These are phyloP conservation scores for Tetraselmis chui DNA, from an alignment of 139 green algal species.

Conservation along the genomic window DNA sequence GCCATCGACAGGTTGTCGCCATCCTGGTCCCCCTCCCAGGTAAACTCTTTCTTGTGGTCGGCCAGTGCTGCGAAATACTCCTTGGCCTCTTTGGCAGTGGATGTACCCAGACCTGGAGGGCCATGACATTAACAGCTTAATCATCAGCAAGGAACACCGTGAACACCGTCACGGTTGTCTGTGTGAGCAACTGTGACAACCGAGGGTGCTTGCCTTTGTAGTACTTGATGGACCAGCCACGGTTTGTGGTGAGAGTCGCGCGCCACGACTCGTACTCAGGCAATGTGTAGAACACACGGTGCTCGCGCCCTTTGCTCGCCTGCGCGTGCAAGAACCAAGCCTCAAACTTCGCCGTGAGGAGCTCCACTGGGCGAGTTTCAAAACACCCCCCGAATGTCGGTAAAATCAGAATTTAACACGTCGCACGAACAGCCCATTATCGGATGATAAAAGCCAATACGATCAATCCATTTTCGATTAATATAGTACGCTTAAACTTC, in stretches of 20 bases:
- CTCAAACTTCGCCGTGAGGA: no score
- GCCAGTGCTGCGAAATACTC: constrained; percentile 92
- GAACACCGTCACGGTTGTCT: not conserved
- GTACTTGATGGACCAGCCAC: constrained; percentile 97
- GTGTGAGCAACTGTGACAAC: no score
- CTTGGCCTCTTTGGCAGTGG: constrained; percentile 83
- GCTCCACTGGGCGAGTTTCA: no score
- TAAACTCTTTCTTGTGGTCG: constrained; percentile 80
- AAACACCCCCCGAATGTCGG: no score
- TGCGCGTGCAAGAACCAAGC: constrained; percentile 18
- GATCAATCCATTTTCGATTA: no score
- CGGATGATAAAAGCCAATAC: no score
- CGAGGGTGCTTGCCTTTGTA: constrained; percentile 96
- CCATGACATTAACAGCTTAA: not conserved
- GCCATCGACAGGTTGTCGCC: constrained; percentile 87
- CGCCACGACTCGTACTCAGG: constrained; percentile 98
- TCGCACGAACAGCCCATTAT: no score
- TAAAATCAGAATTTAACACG: no score
- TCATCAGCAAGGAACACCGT: not conserved
- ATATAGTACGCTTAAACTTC: no score
- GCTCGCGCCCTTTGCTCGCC: constrained; percentile 74
- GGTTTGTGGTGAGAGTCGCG: constrained; percentile 41
- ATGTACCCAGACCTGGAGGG: constrained; percentile 84
- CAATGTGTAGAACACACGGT: constrained; percentile 92
- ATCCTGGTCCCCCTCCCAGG: constrained; percentile 71